Conservation (phyloP, 2,329 filamentous ascomycete species). For the Fusarium sp. region DNA sequence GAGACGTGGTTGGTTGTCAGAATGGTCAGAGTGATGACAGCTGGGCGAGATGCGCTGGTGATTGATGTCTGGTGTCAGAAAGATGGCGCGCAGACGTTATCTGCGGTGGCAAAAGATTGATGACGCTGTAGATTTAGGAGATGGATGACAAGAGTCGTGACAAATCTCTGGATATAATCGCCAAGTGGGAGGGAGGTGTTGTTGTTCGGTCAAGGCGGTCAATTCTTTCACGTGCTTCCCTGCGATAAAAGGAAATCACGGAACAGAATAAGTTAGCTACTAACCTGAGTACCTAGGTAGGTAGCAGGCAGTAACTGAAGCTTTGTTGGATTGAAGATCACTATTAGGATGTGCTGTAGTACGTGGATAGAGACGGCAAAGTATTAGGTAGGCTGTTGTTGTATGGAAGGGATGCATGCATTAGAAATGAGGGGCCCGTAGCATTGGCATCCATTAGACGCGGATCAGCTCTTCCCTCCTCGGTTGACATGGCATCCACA, state of each 20-base stretch:
- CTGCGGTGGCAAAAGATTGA: conserved; percentile 2
- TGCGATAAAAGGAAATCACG: neutral
- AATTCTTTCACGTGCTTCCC: conserved; percentile 10
- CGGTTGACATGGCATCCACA: conserved; percentile 15
- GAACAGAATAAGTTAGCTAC: no score
- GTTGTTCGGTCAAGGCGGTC: conserved; percentile 5
- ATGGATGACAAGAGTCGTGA: neutral
- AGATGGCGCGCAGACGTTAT: neutral
- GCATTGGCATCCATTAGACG: conserved; percentile 2
- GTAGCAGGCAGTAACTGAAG: conserved; percentile 15
- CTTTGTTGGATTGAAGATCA: neutral
- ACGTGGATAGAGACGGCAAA: no score
- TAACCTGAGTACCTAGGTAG: no score
- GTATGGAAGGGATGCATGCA: conserved; percentile 1
- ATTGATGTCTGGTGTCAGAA: neutral
- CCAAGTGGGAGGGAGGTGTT: conserved; percentile 9
- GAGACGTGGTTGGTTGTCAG: conserved; percentile 22
- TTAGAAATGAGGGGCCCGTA: conserved; percentile 24
- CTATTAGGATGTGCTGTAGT: no score
- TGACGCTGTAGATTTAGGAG: neutral
- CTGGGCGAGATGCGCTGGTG: neutral
- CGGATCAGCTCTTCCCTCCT: conserved; percentile 22
- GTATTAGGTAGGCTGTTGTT: no score
- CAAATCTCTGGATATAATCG: neutral
- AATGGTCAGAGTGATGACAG: conserved; percentile 24